Evolutionary conservation across 169 alveolate genomes (phyloP).

Genomic region (Eimeria mitis): DNA sequence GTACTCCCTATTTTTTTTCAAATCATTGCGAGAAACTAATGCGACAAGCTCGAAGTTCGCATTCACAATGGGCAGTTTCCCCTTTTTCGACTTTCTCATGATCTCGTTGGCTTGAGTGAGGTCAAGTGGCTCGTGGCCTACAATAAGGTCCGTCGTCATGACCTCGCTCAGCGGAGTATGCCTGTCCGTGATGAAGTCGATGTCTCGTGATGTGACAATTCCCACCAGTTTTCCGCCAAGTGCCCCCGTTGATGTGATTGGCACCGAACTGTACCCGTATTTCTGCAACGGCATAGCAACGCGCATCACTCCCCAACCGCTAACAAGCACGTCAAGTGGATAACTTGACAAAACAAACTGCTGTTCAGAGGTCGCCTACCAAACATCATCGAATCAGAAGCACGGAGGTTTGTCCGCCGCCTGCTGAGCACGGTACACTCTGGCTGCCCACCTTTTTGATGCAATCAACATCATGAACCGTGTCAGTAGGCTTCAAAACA

Average conservation of each 20-base stretch:
- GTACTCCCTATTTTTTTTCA: constrained; percentile 91
- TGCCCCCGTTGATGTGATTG: constrained; percentile 92
- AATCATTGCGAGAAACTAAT: constrained; percentile 92
- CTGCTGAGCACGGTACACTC: not conserved
- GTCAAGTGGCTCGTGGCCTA: constrained; percentile 90
- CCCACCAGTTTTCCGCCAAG: constrained; percentile 94
- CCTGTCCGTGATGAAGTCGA: constrained; percentile 91
- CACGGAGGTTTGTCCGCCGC: not conserved
- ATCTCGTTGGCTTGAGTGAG: constrained; percentile 92
- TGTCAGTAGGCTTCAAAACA: constrained; percentile 91
- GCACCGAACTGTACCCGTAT: constrained; percentile 88
- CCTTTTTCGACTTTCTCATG: constrained; percentile 89
- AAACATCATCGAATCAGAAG: not conserved
- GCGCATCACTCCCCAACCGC: not conserved
- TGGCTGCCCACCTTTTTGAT: constrained; percentile 80
- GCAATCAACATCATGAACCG: constrained; percentile 89
- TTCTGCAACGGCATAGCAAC: constrained; percentile 26
- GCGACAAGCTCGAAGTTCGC: constrained; percentile 91
- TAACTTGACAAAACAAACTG: not conserved
- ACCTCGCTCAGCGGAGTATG: constrained; percentile 88
- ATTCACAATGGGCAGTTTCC: constrained; percentile 94
- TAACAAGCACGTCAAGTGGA: not conserved
- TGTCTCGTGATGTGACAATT: constrained; percentile 92
- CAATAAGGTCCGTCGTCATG: constrained; percentile 91
- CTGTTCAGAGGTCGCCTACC: not conserved